These are phyloP conservation scores for Glycine soja DNA, from an alignment of 306 rosid species.

Conservation along the genomic window DNA sequence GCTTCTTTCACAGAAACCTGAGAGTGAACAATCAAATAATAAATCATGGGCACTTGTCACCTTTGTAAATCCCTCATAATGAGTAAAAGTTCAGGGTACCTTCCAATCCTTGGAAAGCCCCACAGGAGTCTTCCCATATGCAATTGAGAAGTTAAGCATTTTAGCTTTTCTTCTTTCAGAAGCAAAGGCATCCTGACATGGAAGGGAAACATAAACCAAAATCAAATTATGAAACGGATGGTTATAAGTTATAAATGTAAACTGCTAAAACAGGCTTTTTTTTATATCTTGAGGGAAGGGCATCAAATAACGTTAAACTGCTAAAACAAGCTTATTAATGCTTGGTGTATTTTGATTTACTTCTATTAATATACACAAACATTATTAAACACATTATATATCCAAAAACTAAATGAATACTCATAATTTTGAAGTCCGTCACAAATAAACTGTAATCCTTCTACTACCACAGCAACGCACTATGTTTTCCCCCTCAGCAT, in stretches of 20 bases:
- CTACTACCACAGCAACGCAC: neutral
- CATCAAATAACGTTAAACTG: neutral
- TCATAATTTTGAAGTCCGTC: too few species aligned
- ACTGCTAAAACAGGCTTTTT: neutral
- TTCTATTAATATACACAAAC: conserved; percentile 13
- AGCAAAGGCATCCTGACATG: conserved; percentile 78
- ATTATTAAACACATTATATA: conserved; percentile 1
- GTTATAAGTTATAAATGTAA: conserved; percentile 3
- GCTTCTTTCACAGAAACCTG: conserved; percentile 95
- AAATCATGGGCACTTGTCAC: neutral
- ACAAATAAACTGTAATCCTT: neutral
- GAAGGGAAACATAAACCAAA: neutral
- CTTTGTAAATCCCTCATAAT: conserved; percentile 6
- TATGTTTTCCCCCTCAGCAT: conserved; percentile 8
- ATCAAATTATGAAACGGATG: conserved; percentile 21
- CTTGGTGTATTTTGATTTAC: neutral
- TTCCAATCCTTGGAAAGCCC: conserved; percentile 96
- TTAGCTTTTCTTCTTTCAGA: conserved; percentile 98
- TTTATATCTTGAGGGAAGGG: neutral
- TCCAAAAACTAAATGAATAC: conserved; percentile 19
- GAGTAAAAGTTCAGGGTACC: conserved; percentile 54
- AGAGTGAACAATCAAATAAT: conserved; percentile 39
- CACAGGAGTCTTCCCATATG: conserved; percentile 93
- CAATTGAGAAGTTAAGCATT: conserved; percentile 97
- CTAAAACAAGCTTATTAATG: neutral